These are phyloP conservation scores for Arachis monticola DNA, from an alignment of 331 rosid genomes.

Conservation along the genomic window DNA sequence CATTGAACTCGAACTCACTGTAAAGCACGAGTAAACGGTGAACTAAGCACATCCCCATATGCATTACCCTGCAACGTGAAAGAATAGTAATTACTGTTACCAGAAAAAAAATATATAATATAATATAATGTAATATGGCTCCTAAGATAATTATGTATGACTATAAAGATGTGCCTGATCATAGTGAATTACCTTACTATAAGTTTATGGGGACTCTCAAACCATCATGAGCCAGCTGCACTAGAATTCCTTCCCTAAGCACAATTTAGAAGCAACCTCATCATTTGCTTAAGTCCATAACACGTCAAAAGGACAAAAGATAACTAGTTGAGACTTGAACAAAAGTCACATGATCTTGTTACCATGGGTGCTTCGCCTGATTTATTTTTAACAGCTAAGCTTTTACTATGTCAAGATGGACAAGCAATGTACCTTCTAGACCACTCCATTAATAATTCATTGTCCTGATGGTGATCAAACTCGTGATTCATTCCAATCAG, in stretches of 20 bases:
- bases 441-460: slow-evolving; percentile 71
- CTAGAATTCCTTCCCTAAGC: slow-evolving; percentile 76
- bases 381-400: slow-evolving; percentile 3
- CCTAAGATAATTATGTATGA: background rate
- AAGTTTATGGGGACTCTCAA: slow-evolving; percentile 68
- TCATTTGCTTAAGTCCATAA: background rate
- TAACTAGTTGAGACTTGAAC: slow-evolving; percentile 3
- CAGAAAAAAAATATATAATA: background rate
- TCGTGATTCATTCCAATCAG: slow-evolving; percentile 78
- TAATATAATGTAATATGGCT: too few species aligned
- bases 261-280: slow-evolving; percentile 34
- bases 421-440: slow-evolving; percentile 55
- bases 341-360: background rate
- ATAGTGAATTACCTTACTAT: slow-evolving; percentile 40
- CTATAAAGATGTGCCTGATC: slow-evolving; percentile 2
- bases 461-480: slow-evolving; percentile 74
- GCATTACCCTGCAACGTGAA: slow-evolving; percentile 5
- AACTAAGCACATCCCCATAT: background rate
- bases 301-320: background rate
- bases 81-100: background rate
- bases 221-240: slow-evolving; percentile 91
- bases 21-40: background rate
- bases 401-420: slow-evolving; percentile 31
- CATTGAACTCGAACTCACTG: background rate
- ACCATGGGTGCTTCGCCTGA: background rate